These are phyloP conservation scores for Aspergillaceae sp. DNA, from an alignment of 2,329 filamentous ascomycete genomes.

Conservation along the genomic window DNA sequence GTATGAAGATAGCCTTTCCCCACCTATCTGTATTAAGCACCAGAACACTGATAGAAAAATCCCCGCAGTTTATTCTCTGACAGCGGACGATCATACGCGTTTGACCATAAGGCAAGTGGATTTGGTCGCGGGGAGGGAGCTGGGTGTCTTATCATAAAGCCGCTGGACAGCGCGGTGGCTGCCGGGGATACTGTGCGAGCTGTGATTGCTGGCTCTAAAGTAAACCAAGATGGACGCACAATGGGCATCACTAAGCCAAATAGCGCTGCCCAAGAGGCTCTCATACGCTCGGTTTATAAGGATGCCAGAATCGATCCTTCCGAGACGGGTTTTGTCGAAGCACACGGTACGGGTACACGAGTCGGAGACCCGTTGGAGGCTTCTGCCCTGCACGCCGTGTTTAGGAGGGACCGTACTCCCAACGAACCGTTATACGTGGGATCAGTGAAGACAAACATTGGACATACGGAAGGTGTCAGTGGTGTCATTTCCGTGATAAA, in stretches of 20 bases:
- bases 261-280: conserved; percentile 24
- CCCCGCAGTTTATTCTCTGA: conserved; percentile 14
- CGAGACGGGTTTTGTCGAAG: conserved; percentile 28
- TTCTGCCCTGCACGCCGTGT: conserved; percentile 38
- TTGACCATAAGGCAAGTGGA: conserved; percentile 20
- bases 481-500: conserved; percentile 26
- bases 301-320: conserved; percentile 24
- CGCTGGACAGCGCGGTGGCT: conserved; percentile 21
- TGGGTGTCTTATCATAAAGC: conserved; percentile 27
- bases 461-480: conserved; percentile 20
- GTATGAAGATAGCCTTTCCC: conserved; percentile 4
- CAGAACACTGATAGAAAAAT: not conserved
- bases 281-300: conserved; percentile 31
- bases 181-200: conserved; percentile 30
- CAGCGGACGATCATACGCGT: conserved; percentile 19
- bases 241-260: conserved; percentile 37
- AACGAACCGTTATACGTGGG: conserved; percentile 12
- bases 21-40: too few relatives aligned
- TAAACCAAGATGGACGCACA: conserved; percentile 22
- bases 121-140: conserved; percentile 30
- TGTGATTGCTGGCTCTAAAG: conserved; percentile 30
- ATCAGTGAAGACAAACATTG: conserved; percentile 18
- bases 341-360: conserved; percentile 51
- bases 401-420: conserved; percentile 1
- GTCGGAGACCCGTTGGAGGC: conserved; percentile 52